Base-by-base conservation (phyloP, 2,329 filamentous ascomycete species). In the Curvularia spicifera region DNA sequence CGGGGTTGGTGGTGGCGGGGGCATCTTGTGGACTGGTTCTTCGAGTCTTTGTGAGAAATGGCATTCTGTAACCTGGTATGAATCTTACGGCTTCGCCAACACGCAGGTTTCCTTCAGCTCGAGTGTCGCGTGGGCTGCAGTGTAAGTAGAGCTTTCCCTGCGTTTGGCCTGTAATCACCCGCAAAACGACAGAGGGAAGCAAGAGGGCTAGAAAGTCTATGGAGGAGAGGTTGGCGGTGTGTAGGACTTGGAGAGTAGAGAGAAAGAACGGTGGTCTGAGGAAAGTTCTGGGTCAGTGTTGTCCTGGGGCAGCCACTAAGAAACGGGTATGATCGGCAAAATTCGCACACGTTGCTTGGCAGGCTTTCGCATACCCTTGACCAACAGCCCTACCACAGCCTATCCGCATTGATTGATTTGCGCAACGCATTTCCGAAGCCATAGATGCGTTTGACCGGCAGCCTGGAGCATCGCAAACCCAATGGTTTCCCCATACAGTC, bases 1-100 rank as follows among this genome's bases (percentile, higher is more conserved):
- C 87, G 79, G 92, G 85, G 66, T 65, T 45, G 79, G 92, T 85
- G 5, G 33, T n/a, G 33, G 87, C 84, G 13, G 33, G 4, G 33
- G 87, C 84, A 78, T 89, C 84, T 79, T 83, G 84, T 74, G 78
- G 78, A 78, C 76, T 69, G 80, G 79, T 85, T 85, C 76, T 76
- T 79, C 79, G 77, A 37, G 9, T 45, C 70, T 71, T 82, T 79
- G 84, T 87, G 81, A 87, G 85, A 68, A 84, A 80, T 81, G 83
- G 86, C 86, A 81, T 82, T 79, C 78, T 75, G 66, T 68, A 76
- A 76, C 76, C 74, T 78, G 76, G 70, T 73, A 78, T 81, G 75
- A 77, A 72, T 81, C 83, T 85, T 85, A 85, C 83, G 76, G 70
- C 69, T 72, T 66, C 61, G 60, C 69, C 67, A 65, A 64, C 61